Evolutionary conservation across 805 yeast genomes (phyloP), one percentile per base, ranked within the genome.

Genomic region (Myxozyma melibiosi): DNA sequence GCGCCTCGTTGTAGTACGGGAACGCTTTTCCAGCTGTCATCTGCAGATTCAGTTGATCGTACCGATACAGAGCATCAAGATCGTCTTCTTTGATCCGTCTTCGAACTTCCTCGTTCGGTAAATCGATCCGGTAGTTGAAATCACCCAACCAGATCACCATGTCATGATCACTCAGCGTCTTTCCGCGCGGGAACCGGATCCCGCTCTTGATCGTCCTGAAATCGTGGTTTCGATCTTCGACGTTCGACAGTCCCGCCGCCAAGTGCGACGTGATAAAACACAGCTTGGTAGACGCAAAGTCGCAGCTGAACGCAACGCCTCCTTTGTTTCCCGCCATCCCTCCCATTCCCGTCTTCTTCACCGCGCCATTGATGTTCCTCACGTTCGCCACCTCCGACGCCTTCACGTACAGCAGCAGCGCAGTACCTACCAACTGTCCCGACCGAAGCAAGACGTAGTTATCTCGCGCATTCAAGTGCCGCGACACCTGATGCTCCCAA

Each of bases 301-400:
- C 82, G 72, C 92, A 88, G 59, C 97, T 79, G 14, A 94, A 89
- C 0, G 96, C 97, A 58, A 91, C 95, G 3, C 95, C 97, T 43
- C 99, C 99, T 71, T 92, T 92, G 70, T 94, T 92, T 16, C 97
- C 99, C 0, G 98, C 83, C 75, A 94, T 92, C 43, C 99, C 99
- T 37, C 97, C 97, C 53, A 94, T 76, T 0, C 98, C 99, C 0
- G 98, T 92, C 72, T 92, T 92, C 67, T 91, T 92, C 11, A 88
- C 81, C n/a, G 91, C 81, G n/a, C 97, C 97, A 65, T 90, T 91
- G 4, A 94, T 97, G 67, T 86, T 85, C 13, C 88, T 87, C 3
- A 94, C 84, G 52, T 77, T 68, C 20, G 73, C 70, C 27, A 87
- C 73, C 61, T 85, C 84, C 1, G 79, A 73, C 53, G 83, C 82